Percentiles rank a stretch among this genome's conserved stretches.
phyloP scores from a whole-genome alignment of 257 asterid genomes.

The Paulownia fortunei region DNA sequence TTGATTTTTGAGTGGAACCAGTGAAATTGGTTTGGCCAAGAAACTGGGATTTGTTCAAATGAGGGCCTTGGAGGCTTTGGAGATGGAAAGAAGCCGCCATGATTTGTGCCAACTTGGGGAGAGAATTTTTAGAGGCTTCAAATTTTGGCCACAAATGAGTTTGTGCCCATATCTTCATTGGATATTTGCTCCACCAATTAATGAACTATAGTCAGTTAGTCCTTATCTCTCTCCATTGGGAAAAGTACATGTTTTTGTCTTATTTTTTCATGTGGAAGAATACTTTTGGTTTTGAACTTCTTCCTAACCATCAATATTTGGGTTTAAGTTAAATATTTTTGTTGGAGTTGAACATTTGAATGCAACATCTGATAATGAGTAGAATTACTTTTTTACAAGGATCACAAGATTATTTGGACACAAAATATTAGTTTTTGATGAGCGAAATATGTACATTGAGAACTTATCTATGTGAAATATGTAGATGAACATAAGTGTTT shows the following conservation, averaged over 20 bases:
- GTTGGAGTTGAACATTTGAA: too few species aligned
- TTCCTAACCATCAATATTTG: too few species aligned
- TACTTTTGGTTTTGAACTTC: background rate
- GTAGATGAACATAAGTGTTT: too few species aligned
- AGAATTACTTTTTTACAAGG: too few species aligned
- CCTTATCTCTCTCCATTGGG: background rate
- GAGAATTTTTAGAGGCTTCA: background rate
- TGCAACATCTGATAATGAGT: too few species aligned
- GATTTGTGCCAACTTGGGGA: background rate
- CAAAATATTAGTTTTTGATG: too few species aligned
- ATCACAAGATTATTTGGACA: too few species aligned
- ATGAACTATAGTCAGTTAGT: background rate
- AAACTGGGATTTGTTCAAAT: slow-evolving; percentile 55
- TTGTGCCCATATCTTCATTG: background rate
- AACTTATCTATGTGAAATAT: too few species aligned
- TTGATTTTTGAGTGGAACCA: slow-evolving; percentile 26
- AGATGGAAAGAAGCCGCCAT: slow-evolving; percentile 57
- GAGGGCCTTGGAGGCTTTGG: slow-evolving; percentile 41
- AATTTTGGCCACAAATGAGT: slow-evolving; percentile 44
- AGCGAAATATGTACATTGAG: too few species aligned
- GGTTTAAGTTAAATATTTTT: too few species aligned
- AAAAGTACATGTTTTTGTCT: too few species aligned
- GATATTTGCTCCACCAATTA: slow-evolving; percentile 15
- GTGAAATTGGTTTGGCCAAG: slow-evolving; percentile 48
- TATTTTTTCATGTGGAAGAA: background rate